Conservation (phyloP, 148 eudicot genomes). For the Gaultheria prostrata region DNA sequence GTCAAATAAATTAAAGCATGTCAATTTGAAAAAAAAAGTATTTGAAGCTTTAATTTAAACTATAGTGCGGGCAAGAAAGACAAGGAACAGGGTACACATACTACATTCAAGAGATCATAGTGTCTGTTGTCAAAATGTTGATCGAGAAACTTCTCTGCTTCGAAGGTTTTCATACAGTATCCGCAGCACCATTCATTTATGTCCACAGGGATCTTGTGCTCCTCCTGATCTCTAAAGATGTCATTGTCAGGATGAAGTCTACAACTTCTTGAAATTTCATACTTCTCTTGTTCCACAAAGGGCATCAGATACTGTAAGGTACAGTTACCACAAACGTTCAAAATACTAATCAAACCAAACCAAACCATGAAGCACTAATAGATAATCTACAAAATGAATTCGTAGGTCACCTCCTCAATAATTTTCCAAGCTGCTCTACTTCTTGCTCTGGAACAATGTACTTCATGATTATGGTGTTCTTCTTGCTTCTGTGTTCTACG, state of each 20-base stretch:
- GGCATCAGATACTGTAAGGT: conserved; percentile 79
- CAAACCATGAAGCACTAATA: conserved; percentile 3
- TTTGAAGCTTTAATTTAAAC: neutral
- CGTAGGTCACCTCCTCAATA: conserved; percentile 52
- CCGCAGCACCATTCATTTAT: conserved; percentile 87
- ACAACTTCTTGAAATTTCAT: conserved; percentile 56
- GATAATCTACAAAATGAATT: neutral
- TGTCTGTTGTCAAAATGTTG: conserved; percentile 82
- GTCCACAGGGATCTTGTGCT: conserved; percentile 70
- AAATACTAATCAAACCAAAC: neutral
- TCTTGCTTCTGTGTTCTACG: conserved; percentile 40
- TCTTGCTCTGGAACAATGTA: conserved; percentile 92
- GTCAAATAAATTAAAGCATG: neutral
- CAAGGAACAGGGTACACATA: conserved; percentile 33
- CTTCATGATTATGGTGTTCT: conserved; percentile 40
- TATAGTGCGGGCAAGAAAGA: neutral
- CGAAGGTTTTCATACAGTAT: conserved; percentile 80
- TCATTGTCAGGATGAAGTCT: conserved; percentile 83
- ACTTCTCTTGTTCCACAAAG: conserved; percentile 77
- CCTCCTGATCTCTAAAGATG: conserved; percentile 84
- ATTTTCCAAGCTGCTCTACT: conserved; percentile 87
- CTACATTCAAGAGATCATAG: conserved; percentile 66
- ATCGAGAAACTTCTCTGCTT: conserved; percentile 69
- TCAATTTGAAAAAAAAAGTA: conserved; percentile 10
- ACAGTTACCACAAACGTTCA: neutral